Evolutionary conservation across 495 filamentous ascomycete genomes (phyloP).

Genomic region (Neurospora sp.): DNA sequence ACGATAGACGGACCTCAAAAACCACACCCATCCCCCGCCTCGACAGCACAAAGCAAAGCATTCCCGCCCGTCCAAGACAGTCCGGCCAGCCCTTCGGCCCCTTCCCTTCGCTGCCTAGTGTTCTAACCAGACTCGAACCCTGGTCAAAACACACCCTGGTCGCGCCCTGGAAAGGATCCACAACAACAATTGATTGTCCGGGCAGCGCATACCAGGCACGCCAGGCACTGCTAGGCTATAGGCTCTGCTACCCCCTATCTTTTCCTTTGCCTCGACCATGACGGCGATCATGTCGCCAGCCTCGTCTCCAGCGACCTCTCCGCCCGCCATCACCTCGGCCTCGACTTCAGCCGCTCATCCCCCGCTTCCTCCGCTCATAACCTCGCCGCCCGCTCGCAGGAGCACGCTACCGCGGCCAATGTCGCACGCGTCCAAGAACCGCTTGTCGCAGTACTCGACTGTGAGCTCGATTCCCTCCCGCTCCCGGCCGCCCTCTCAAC

Average conservation of each 20-base stretch:
- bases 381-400: slow-evolving; percentile 45
- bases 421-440: slow-evolving; percentile 60
- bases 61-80: not conserved
- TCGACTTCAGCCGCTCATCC: slow-evolving; percentile 45
- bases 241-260: not conserved
- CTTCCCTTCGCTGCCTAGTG: not conserved
- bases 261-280: slow-evolving; percentile 24
- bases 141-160: not conserved
- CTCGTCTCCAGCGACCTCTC: slow-evolving; percentile 42
- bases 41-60: not conserved
- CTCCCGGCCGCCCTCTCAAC: slow-evolving; percentile 67
- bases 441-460: slow-evolving; percentile 52
- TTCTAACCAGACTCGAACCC: not conserved
- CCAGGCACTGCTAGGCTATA: not conserved
- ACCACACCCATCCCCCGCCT: not conserved
- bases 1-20: not conserved
- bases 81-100: not conserved
- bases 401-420: slow-evolving; percentile 54
- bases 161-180: not conserved
- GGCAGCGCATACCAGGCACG: not conserved
- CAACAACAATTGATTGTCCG: not conserved
- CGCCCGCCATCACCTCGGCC: slow-evolving; percentile 41
- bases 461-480: slow-evolving; percentile 60
- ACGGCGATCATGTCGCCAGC: slow-evolving; percentile 49
- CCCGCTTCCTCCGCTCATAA: slow-evolving; percentile 54